These are phyloP conservation scores for Musa itinerans DNA, from an alignment of 176 grass and related monocot genomes.

Conservation along the genomic window DNA sequence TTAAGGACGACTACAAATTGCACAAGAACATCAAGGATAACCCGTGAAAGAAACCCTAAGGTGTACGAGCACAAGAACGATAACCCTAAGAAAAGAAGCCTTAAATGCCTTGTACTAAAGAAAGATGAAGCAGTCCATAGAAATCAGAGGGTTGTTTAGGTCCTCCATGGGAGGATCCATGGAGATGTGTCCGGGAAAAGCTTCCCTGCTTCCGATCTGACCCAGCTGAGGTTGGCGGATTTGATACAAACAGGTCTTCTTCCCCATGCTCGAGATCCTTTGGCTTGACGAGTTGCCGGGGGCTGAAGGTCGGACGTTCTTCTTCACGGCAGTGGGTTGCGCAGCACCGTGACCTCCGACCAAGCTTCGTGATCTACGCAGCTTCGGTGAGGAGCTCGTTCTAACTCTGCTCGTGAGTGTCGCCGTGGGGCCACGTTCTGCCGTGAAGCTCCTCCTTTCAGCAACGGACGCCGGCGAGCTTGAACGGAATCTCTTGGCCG, in stretches of 20 bases:
- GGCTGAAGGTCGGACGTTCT: neutral
- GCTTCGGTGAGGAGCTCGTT: neutral
- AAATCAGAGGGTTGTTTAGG: neutral
- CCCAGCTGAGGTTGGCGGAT: too few relatives aligned
- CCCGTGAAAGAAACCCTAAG: too few relatives aligned
- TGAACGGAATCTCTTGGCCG: neutral
- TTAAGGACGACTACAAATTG: too few relatives aligned
- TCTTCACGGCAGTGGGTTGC: neutral
- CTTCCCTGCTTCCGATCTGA: neutral
- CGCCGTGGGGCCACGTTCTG: neutral
- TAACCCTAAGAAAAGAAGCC: neutral
- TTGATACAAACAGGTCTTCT: too few relatives aligned
- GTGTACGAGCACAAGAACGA: too few relatives aligned
- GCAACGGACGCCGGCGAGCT: neutral
- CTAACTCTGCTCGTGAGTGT: neutral
- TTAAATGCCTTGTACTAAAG: neutral
- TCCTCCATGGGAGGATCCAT: neutral
- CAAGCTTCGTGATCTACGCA: neutral
- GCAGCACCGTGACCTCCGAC: neutral
- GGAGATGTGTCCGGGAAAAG: neutral
- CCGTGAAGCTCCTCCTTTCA: neutral
- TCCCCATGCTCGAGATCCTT: neutral
- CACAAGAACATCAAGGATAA: too few relatives aligned
- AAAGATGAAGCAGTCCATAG: conserved; percentile 3
- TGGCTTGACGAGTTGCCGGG: neutral